phyloP scores from a whole-genome alignment of 2,329 filamentous ascomycete genomes.

The Nemania bipapillata region DNA sequence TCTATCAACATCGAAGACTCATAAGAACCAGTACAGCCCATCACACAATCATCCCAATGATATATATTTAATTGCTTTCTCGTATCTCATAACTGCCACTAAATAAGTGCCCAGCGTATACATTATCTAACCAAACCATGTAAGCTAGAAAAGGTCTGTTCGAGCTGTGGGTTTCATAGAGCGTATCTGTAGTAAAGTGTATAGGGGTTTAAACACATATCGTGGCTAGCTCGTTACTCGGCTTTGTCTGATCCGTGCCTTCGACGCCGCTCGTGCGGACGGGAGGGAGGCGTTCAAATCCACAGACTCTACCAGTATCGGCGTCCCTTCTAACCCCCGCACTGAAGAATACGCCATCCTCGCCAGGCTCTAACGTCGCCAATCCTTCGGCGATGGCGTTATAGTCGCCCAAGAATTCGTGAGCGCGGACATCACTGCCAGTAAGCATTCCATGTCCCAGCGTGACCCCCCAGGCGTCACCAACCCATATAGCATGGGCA shows the following conservation, averaged over 20 bases:
- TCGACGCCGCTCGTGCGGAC: background rate
- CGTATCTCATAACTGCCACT: background rate
- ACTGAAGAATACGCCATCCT: conserved; percentile 39
- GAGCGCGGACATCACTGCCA: conserved; percentile 58
- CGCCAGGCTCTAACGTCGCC: conserved; percentile 55
- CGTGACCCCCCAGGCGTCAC: conserved; percentile 64
- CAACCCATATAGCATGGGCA: conserved; percentile 63
- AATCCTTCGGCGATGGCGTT: conserved; percentile 46
- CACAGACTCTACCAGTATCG: conserved; percentile 21
- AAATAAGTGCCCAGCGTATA: background rate
- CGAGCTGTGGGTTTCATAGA: background rate
- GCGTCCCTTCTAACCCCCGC: conserved; percentile 19
- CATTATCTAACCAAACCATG: background rate
- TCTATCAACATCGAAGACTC: background rate
- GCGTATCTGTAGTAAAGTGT: background rate
- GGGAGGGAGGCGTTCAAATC: conserved; percentile 10
- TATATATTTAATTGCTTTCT: background rate
- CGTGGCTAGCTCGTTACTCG: background rate
- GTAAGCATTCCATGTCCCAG: conserved; percentile 66
- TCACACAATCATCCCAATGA: background rate
- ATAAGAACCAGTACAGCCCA: background rate
- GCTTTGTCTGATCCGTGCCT: background rate
- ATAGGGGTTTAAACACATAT: background rate
- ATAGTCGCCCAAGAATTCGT: conserved; percentile 64
- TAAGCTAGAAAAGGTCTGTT: background rate